A percentile compares a stretch with the other conserved stretches of the same genome.
Evolutionary conservation across 108 stramenopile genomes (phyloP).

Genomic region (Fistulifera solaris): DNA sequence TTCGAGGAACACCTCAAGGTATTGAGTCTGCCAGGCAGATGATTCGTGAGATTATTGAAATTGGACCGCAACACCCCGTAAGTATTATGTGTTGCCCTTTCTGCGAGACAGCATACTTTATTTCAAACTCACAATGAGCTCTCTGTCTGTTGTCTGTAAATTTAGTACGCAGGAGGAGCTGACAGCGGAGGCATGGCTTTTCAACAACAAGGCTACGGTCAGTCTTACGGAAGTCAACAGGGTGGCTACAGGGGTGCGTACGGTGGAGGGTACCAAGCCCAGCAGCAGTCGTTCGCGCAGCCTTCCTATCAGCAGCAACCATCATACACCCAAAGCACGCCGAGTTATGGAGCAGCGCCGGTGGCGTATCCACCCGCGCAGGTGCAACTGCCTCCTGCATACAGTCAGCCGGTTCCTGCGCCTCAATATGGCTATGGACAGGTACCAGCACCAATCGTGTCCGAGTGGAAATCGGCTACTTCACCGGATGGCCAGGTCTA

Average conservation of each 20-base stretch:
- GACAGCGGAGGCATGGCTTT: slow-evolving; percentile 27
- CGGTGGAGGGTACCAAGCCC: slow-evolving; percentile 16
- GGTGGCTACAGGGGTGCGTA: background rate
- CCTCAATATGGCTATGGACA: slow-evolving; percentile 9
- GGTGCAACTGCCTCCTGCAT: slow-evolving; percentile 18
- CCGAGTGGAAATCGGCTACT: slow-evolving; percentile 58
- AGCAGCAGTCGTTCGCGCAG: slow-evolving; percentile 32
- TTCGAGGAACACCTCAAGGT: slow-evolving; percentile 62
- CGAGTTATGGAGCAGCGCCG: slow-evolving; percentile 9
- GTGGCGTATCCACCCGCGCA: slow-evolving; percentile 36
- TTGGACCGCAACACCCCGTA: slow-evolving; percentile 73
- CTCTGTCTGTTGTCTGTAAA: background rate
- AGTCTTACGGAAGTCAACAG: slow-evolving; percentile 16
- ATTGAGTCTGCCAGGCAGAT: slow-evolving; percentile 79
- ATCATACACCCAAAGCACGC: background rate
- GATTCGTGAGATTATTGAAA: slow-evolving; percentile 77
- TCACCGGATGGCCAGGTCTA: slow-evolving; percentile 78
- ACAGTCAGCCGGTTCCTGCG: slow-evolving; percentile 6
- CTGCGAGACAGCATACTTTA: background rate
- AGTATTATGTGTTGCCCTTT: slow-evolving; percentile 3
- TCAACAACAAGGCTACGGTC: slow-evolving; percentile 30
- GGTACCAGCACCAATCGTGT: slow-evolving; percentile 20
- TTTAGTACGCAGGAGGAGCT: slow-evolving; percentile 20
- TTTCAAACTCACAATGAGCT: background rate
- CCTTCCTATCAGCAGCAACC: slow-evolving; percentile 9